Evolutionary conservation across 2,329 filamentous ascomycete genomes (phyloP).

Genomic region (Calonectria ilicicola): DNA sequence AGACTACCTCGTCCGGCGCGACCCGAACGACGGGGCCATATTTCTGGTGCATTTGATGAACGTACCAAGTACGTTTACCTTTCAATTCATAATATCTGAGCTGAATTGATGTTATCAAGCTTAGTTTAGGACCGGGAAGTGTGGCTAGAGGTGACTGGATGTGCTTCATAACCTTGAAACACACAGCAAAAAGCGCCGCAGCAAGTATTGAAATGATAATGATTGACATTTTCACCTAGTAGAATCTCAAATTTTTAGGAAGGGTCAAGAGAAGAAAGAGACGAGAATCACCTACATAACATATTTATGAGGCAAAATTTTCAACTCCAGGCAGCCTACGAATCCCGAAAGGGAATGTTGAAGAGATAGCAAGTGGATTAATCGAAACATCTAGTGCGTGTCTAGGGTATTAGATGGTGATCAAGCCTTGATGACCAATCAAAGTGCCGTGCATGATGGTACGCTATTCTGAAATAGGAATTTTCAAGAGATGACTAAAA

Average conservation of each 20-base stretch:
- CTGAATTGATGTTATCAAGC: constrained; percentile 17
- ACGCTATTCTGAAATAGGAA: constrained; percentile 23
- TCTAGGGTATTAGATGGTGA: neutral
- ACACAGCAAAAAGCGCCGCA: neutral
- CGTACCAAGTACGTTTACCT: constrained; percentile 26
- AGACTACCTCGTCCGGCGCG: constrained; percentile 30
- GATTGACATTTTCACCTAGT: neutral
- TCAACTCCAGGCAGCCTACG: neutral
- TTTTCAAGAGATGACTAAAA: constrained; percentile 37
- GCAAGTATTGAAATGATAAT: neutral
- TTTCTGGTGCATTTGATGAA: constrained; percentile 18
- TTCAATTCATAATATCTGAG: constrained; percentile 26
- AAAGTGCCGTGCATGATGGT: neutral
- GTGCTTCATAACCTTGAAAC: neutral
- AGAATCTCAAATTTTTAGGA: fast-evolving
- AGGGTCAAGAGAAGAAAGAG: neutral
- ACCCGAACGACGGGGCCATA: constrained; percentile 26
- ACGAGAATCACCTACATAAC: neutral
- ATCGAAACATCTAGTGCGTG: neutral
- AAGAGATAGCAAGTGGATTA: constrained; percentile 6
- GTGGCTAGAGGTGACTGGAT: constrained; percentile 22
- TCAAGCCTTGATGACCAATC: constrained; percentile 10
- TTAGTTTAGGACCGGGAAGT: constrained; percentile 24
- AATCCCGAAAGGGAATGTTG: constrained; percentile 11
- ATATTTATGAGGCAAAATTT: neutral